phyloP scores from a whole-genome alignment of 1,284 basidiomycete genomes.

The Ganoderma lingzhi region DNA sequence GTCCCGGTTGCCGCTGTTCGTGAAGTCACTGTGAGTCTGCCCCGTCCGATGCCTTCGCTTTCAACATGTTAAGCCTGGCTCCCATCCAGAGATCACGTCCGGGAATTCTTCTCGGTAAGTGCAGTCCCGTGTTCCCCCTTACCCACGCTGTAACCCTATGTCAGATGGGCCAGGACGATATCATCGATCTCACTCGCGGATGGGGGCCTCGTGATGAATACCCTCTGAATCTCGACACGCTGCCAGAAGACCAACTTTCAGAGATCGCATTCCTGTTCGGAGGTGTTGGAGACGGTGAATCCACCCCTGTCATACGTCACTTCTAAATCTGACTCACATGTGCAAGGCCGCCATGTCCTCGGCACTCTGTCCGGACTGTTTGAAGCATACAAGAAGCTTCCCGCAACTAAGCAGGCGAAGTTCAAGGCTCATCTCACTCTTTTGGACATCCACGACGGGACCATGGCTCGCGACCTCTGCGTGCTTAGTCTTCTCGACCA shows the following conservation, averaged over 20 bases:
- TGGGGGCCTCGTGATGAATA: conserved; percentile 19
- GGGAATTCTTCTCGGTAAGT: conserved; percentile 20
- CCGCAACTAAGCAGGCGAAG: conserved; percentile 15
- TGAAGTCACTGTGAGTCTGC: conserved; percentile 20
- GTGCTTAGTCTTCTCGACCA: conserved; percentile 30
- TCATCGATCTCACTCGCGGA: conserved; percentile 27
- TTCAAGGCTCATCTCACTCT: conserved; percentile 36
- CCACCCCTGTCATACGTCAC: neutral
- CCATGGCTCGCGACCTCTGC: conserved; percentile 35
- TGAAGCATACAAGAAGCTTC: conserved; percentile 23
- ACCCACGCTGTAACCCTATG: neutral
- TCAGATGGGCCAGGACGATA: conserved; percentile 26
- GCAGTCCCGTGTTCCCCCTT: no score
- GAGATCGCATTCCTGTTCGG: conserved; percentile 31
- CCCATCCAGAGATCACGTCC: conserved; percentile 7
- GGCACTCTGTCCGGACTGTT: conserved; percentile 34
- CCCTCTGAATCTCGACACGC: conserved; percentile 20
- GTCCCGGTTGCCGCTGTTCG: conserved; percentile 21
- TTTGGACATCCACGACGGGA: conserved; percentile 37
- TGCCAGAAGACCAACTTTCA: conserved; percentile 16
- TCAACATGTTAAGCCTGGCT: neutral
- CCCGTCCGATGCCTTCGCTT: neutral
- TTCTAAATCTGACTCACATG: neutral
- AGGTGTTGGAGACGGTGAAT: conserved; percentile 35
- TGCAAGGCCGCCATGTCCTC: conserved; percentile 34